Base-by-base conservation (phyloP, 192 early-diverging fungal genomes). In the Powellomyces hirtus region DNA sequence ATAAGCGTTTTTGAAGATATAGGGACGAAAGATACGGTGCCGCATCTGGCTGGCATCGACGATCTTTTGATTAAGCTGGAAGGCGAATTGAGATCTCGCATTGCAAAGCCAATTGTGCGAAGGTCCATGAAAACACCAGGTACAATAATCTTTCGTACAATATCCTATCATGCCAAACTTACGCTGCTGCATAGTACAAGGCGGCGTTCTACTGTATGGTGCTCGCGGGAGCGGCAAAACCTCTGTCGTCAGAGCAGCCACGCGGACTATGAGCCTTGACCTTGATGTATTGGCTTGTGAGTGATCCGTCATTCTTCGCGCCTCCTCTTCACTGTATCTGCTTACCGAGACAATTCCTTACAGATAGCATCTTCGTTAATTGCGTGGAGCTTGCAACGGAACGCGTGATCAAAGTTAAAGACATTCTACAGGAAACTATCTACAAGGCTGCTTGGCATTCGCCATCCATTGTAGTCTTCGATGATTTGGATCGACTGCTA, bases 381-480 rank as follows among this genome's bases (percentile, higher is more conserved):
- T 92, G 94, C 63, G 87, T 86, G 45, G 83, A 88, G 52, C 65
- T 86, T 40, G 81, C 79, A 29, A 79, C 82, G 45, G 87, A 88
- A 45, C 70, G 84, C 36, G 58, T 87, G 5, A 78, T 85, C 1
- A 76, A 80, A 14, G 69, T 94, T 53, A 86, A 83, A 63, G 82
- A 88, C 4, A 72, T 77, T 26, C 66, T 89, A 8, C 78, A 82
- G 67, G 65, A 81, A 45, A 81, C 81, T 72, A 85, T 89, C 66
- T 76, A 86, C 45, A 79, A 84, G 26, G 86, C 87, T n/a, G 80
- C 81, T 16, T 91, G 84, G 82, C 87, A 85, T 44, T 71, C 81
- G 4, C 92, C 92, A n/a, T 83, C 83, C 40, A 74, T 92, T 16
- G 51, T 94, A 10, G 75, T 92, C 24, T 82, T 92, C 45, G 92